Evolutionary conservation across 2,329 filamentous ascomycete genomes (phyloP).

Genomic region (Monilinia vaccinii-corymbosi): DNA sequence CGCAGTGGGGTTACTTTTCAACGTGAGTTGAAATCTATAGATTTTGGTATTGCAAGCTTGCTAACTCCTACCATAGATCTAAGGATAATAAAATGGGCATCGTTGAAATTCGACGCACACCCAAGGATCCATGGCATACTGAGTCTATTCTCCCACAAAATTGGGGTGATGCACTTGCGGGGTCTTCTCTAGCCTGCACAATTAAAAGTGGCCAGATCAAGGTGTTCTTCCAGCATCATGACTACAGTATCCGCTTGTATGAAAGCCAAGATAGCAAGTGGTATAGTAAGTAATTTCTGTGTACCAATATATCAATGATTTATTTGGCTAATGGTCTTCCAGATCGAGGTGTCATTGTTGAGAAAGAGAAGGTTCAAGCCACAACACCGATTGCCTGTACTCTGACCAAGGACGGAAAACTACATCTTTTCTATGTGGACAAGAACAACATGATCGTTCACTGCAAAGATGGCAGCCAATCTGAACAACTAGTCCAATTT

Average conservation of each 20-base stretch:
- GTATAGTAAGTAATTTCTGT: background rate
- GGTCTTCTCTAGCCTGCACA: background rate
- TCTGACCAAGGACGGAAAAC: background rate
- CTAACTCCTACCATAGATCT: background rate
- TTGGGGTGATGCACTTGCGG: background rate
- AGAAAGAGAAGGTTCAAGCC: background rate
- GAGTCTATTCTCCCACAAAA: background rate
- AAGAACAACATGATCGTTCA: background rate
- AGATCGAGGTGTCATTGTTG: background rate
- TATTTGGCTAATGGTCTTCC: background rate
- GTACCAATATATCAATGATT: background rate
- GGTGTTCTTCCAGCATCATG: slow-evolving; percentile 3
- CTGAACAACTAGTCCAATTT: background rate
- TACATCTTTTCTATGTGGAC: background rate
- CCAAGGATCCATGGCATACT: slow-evolving; percentile 3
- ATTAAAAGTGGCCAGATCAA: background rate
- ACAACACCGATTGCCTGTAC: slow-evolving; percentile 3
- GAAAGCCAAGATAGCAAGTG: background rate
- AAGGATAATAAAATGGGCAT: background rate
- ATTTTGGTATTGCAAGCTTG: background rate
- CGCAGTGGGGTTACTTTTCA: slow-evolving; percentile 4
- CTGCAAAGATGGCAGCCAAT: background rate
- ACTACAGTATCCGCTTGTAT: background rate
- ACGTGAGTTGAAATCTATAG: background rate
- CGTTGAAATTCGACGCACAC: slow-evolving; percentile 4